Conservation (phyloP, 1,139 yeast species). For the Kluyveromyces sp. region DNA sequence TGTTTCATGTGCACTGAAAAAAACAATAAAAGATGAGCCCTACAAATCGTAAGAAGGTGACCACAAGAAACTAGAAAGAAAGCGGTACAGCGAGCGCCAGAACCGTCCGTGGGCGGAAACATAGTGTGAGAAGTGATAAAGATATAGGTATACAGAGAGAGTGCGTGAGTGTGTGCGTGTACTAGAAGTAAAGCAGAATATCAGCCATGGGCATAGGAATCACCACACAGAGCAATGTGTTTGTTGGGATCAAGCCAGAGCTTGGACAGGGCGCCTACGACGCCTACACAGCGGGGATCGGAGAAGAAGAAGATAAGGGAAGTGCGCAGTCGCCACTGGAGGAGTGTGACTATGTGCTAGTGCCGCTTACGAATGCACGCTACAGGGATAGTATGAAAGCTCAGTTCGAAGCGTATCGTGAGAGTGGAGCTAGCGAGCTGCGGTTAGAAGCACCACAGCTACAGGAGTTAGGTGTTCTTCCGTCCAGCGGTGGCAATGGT, state of each 20-base stretch:
- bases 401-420: conserved; percentile 30
- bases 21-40: no score
- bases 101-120: no score
- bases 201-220: background rate
- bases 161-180: background rate
- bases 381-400: conserved; percentile 36
- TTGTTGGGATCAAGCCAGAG: conserved; percentile 29
- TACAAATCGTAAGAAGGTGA: no score
- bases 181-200: no score
- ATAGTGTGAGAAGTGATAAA: no score
- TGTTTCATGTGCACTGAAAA: no score
- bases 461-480: conserved; percentile 34
- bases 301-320: conserved; percentile 4
- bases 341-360: conserved; percentile 34
- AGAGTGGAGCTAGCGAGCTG: conserved; percentile 12
- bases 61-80: no score
- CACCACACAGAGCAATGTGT: conserved; percentile 27
- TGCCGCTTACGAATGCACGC: conserved; percentile 38
- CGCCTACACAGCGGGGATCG: conserved; percentile 1
- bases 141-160: no score
- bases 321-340: no score
- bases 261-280: conserved; percentile 3
- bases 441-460: conserved; percentile 35
- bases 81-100: no score
- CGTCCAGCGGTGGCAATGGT: conserved; percentile 13